phyloP scores from a whole-genome alignment of 1,284 basidiomycete species.

The Butyriboletus appendiculatus region DNA sequence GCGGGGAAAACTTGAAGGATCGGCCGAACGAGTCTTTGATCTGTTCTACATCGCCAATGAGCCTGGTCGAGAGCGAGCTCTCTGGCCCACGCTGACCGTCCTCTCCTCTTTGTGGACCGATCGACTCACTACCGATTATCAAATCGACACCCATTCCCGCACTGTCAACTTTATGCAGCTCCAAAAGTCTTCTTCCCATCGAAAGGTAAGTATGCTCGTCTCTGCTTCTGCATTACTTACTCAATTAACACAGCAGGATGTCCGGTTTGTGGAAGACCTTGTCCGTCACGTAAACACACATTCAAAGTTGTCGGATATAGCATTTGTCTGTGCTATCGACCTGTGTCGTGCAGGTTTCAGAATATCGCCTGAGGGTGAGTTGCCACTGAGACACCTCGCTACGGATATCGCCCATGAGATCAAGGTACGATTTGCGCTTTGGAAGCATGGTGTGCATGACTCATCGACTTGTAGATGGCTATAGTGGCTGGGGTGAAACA shows the following conservation, averaged over 20 bases:
- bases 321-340: constrained; percentile 79
- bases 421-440: constrained; percentile 48
- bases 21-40: constrained; percentile 84
- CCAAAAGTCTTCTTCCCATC: constrained; percentile 35
- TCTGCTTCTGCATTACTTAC: neutral
- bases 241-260: constrained; percentile 38
- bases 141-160: constrained; percentile 39
- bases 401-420: constrained; percentile 78
- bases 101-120: constrained; percentile 82
- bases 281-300: constrained; percentile 49
- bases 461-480: constrained; percentile 38
- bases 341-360: constrained; percentile 79
- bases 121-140: constrained; percentile 59
- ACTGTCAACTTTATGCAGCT: constrained; percentile 34
- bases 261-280: constrained; percentile 59
- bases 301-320: constrained; percentile 62
- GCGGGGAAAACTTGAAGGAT: constrained; percentile 72
- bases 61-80: constrained; percentile 53
- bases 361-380: constrained; percentile 63
- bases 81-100: constrained; percentile 84
- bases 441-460: neutral
- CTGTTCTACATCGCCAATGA: constrained; percentile 63
- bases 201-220: constrained; percentile 39
- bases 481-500: constrained; percentile 50
- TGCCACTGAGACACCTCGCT: constrained; percentile 70